Conservation (phyloP, 2,329 filamentous ascomycete genomes). For the Penicillium hordei region DNA sequence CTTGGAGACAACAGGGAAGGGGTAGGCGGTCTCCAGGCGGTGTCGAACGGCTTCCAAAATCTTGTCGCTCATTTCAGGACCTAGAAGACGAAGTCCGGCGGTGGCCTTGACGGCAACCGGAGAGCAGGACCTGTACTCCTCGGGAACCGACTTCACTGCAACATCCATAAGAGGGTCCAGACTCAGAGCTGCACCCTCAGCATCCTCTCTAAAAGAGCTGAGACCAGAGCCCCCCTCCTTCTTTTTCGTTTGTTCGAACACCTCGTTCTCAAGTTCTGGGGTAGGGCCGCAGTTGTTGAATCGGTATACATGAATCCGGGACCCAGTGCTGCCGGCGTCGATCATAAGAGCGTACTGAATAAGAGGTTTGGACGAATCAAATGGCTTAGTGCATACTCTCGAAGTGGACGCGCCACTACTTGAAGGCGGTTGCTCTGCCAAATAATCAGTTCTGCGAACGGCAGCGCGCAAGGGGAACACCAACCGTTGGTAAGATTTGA, state of each 20-base stretch:
- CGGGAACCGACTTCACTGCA: conserved; percentile 79
- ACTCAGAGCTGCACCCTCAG: conserved; percentile 83
- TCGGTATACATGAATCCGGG: conserved; percentile 96
- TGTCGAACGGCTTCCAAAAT: conserved; percentile 82
- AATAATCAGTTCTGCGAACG: background rate
- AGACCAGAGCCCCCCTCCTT: conserved; percentile 74
- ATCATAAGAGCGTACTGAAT: conserved; percentile 99
- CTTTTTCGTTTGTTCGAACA: conserved; percentile 92
- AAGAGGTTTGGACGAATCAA: conserved; percentile 84
- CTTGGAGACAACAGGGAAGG: conserved; percentile 87
- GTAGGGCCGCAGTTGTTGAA: conserved; percentile 98
- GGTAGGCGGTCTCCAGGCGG: conserved; percentile 83
- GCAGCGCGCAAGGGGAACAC: background rate
- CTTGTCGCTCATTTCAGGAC: conserved; percentile 72
- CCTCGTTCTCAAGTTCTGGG: conserved; percentile 89
- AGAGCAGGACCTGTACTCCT: conserved; percentile 85
- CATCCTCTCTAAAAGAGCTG: conserved; percentile 83
- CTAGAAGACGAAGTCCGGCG: conserved; percentile 85
- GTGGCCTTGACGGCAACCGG: conserved; percentile 98
- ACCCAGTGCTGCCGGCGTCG: conserved; percentile 95
- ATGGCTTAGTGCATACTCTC: conserved; percentile 73
- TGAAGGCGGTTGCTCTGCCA: conserved; percentile 27
- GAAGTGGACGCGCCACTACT: conserved; percentile 56
- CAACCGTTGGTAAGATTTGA: conserved; percentile 28
- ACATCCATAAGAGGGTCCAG: conserved; percentile 84